phyloP scores from a whole-genome alignment of 2,329 filamentous ascomycete genomes.

The Hysterium pulicare region DNA sequence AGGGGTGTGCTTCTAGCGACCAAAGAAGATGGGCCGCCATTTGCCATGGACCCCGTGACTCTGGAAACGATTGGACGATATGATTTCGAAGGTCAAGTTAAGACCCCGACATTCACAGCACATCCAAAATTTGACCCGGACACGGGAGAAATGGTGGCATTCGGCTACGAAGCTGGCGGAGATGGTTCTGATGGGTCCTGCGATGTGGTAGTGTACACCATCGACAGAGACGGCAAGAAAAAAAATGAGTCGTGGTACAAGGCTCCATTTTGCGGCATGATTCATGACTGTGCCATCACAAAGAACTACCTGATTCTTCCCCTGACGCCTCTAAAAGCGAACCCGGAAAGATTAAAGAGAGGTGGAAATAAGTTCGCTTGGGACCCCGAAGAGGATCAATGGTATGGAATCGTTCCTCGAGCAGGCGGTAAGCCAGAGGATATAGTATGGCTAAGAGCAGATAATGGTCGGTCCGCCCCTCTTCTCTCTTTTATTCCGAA shows the following conservation, averaged over 20 bases:
- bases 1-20: constrained; percentile 53
- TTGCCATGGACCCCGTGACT: constrained; percentile 40
- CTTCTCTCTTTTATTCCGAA: neutral
- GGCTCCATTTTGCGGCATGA: constrained; percentile 38
- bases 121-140: constrained; percentile 46
- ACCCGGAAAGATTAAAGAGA: constrained; percentile 33
- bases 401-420: constrained; percentile 54
- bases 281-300: constrained; percentile 41
- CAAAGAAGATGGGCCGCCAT: constrained; percentile 47
- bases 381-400: constrained; percentile 52
- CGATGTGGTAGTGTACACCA: constrained; percentile 41
- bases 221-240: constrained; percentile 36
- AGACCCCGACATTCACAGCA: constrained; percentile 41
- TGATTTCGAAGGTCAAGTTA: constrained; percentile 40
- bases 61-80: constrained; percentile 40
- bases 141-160: constrained; percentile 42
- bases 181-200: constrained; percentile 28
- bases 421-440: constrained; percentile 51
- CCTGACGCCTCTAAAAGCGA: constrained; percentile 37
- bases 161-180: constrained; percentile 42
- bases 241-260: constrained; percentile 42
- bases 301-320: constrained; percentile 39
- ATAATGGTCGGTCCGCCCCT: constrained; percentile 42
- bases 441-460: constrained; percentile 51
- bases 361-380: constrained; percentile 42